Base-by-base conservation (phyloP, 1,284 basidiomycete genomes). In the Sporisorium iseilematis-ciliati region DNA sequence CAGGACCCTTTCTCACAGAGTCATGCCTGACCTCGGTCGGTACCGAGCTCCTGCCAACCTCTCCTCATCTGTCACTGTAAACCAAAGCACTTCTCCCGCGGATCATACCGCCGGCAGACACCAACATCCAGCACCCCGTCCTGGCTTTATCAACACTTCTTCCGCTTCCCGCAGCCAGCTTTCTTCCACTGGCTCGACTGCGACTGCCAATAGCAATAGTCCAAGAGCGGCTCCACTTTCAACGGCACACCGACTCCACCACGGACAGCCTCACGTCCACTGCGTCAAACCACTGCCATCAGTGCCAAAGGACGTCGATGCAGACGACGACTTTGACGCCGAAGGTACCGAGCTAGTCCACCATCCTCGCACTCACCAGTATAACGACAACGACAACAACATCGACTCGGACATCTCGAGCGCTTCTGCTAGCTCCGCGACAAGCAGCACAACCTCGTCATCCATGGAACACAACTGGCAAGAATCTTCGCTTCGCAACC, bases 401-500 rank as follows among this genome's bases (percentile, higher is more conserved):
- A 62, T 68, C 65, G 65, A 68, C 23, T 73, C 70, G 14, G 70
- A 73, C 65, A 57, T 67, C 42, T 73, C 70, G 0, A 64, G 51
- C 35, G 41, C 70, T 6, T 63, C 70, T 16, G 65, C 65, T 33
- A 56, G 54, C 54, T 38, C 31, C 43, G 23, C 43, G 31, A 23
- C 43, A n/a, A 66, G 56, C 56, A 69, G 56, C 45, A 45, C 57
- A 3, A 33, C 56, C 10, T 67, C 61, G 0, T 73, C 70, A 20
- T 65, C 68, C 38, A 73, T 73, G 70, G 65, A 68, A 20, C 4
- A 49, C 49, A 62, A 66, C 29, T 75, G 73, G 73, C 51, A 55
- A 14, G 67, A 75, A n/a, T 48, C 64, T 20, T 63, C 48, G 31
- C 56, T 75, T 25, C 59, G 63, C 33, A 67, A 61, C 8, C 73